A percentile compares a stretch with the other conserved stretches of the same genome.
Evolutionary conservation across 176 grass and related monocot genomes (phyloP).

Genomic region (Urochloa ruziziensis): DNA sequence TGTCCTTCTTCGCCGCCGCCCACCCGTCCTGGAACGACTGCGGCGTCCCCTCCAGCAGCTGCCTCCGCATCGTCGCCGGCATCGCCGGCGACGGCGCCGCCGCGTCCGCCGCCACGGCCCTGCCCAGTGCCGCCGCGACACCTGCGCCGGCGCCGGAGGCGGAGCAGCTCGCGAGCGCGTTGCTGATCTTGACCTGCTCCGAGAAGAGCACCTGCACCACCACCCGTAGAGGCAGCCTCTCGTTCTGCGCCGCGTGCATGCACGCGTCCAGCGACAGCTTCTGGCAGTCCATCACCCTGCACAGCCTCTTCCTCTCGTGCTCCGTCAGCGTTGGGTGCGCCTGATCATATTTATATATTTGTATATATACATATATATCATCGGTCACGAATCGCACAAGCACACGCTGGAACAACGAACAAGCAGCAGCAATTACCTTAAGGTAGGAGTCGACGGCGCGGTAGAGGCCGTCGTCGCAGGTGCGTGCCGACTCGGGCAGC

Average conservation of each 20-base stretch:
- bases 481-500: conserved; percentile 76
- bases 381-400: not conserved
- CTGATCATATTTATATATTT: too few relatives aligned
- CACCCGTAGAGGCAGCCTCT: conserved; percentile 90
- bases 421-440: conserved; percentile 44
- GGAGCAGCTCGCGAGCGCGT: conserved; percentile 61
- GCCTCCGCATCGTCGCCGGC: conserved; percentile 47
- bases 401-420: not conserved
- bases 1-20: conserved; percentile 97
- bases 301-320: conserved; percentile 89
- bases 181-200: conserved; percentile 96
- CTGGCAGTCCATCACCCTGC: conserved; percentile 99
- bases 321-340: conserved; percentile 89
- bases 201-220: conserved; percentile 99
- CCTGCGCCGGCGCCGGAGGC: not conserved
- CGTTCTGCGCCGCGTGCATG: conserved; percentile 98
- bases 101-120: not conserved
- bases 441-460: conserved; percentile 98
- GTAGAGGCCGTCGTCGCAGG: conserved; percentile 91
- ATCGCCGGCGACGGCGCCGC: not conserved
- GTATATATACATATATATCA: too few relatives aligned
- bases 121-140: not conserved
- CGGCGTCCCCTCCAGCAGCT: conserved; percentile 89
- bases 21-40: conserved; percentile 98
- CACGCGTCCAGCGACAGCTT: conserved; percentile 97